Base-by-base conservation (phyloP, 1,284 basidiomycete genomes). In the Tremellales sp. region DNA sequence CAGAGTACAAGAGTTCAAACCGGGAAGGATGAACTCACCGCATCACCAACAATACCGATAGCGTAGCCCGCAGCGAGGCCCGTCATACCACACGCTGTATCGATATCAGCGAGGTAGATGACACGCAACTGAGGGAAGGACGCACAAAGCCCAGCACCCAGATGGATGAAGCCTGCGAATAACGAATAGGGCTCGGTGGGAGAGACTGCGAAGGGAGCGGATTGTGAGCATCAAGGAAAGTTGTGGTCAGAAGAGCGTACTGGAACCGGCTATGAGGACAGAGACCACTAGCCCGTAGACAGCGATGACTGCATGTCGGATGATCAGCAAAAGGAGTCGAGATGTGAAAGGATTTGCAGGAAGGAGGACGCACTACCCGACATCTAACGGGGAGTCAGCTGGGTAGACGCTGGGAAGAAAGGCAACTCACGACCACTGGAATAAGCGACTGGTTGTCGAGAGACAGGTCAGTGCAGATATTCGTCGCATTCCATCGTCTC, bases 21-120 rank as follows among this genome's bases (percentile, higher is more conserved):
- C 40, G 38, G 33, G 9, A 14, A 1, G 14, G 19, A 3, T 10
- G 16, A 14, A 68, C 85, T 53, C 61, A 91, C 92, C 19, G 93
- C 84, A 67, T 98, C 94, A 47, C 93, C 94, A 22, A 97, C 90
- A 53, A 86, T 82, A 26, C 94, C 94, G 68, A 98, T 94, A n/a
- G 94, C 92, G 67, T 92, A 94, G 6, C 94, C 94, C 2, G 94
- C 94, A n/a, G 92, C 87, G 38, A 98, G 74, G 49, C 94, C 94
- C 12, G 94, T 92, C 57, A 90, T 74, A 14, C 93, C 93, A 66
- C 90, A 93, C 5, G 90, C 68, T 65, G 42, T n/a, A 16, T 19
- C 12, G 10, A 34, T 3, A 26, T 51, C 31, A 49, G 46, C 26
- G 7, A 14, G 29, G n/a, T 18, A 27, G 2, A 25, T 33, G 8